These are phyloP conservation scores for Candida tropicalis DNA, from an alignment of 1,139 yeast species.

Conservation along the genomic window DNA sequence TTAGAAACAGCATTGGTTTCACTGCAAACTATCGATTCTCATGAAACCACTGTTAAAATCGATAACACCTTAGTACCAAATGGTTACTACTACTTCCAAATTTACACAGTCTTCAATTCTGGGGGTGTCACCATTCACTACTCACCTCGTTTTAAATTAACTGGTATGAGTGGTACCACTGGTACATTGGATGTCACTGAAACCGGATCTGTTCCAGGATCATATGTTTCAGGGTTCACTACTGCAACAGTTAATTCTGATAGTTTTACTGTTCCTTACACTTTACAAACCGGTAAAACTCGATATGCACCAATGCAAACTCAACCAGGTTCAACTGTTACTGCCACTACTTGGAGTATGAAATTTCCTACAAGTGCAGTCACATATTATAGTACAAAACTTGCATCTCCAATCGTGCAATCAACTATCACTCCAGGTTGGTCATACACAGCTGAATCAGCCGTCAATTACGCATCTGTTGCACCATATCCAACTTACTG, in stretches of 20 bases:
- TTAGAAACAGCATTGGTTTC: conserved; percentile 31
- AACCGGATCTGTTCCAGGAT: conserved; percentile 33
- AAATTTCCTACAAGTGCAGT: conserved; percentile 69
- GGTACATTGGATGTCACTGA: conserved; percentile 30
- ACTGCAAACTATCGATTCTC: conserved; percentile 22
- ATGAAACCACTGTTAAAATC: conserved; percentile 44
- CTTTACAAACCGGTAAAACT: conserved; percentile 71
- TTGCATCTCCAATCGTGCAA: conserved; percentile 44
- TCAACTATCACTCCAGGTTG: conserved; percentile 84
- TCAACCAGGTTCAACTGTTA: conserved; percentile 74
- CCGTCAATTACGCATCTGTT: conserved; percentile 65
- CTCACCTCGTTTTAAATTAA: conserved; percentile 63
- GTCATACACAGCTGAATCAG: conserved; percentile 70
- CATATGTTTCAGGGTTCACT: conserved; percentile 31
- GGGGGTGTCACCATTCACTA: conserved; percentile 65
- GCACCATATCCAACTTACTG: conserved; percentile 64
- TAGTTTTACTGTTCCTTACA: conserved; percentile 59
- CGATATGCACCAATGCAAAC: conserved; percentile 90
- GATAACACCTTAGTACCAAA: conserved; percentile 48
- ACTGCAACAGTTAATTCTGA: conserved; percentile 28
- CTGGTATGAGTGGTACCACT: conserved; percentile 69
- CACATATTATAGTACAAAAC: conserved; percentile 50
- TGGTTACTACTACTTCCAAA: conserved; percentile 74
- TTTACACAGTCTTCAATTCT: conserved; percentile 52
- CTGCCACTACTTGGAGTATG: conserved; percentile 66